These are phyloP conservation scores for Coniella vitis DNA, from an alignment of 2,329 filamentous ascomycete species.

Conservation along the genomic window DNA sequence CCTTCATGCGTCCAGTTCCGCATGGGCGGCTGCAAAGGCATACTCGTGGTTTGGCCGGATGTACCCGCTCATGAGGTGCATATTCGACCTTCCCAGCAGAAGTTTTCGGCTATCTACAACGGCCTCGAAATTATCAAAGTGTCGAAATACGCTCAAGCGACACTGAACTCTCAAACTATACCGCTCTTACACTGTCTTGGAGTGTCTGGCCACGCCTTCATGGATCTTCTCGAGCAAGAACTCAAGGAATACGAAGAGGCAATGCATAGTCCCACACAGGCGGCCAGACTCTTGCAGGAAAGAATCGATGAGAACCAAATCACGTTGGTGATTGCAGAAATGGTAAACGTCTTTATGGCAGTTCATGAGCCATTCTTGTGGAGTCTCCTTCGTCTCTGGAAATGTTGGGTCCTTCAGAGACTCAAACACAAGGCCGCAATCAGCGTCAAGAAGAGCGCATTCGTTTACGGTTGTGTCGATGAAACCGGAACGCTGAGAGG, in stretches of 20 bases:
- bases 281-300: constrained; percentile 60
- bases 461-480: constrained; percentile 82
- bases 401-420: constrained; percentile 79
- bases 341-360: constrained; percentile 74
- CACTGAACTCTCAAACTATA: constrained; percentile 86
- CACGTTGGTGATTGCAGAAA: constrained; percentile 64
- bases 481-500: constrained; percentile 73
- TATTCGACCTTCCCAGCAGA: constrained; percentile 78
- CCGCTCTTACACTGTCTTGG: constrained; percentile 74
- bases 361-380: constrained; percentile 71
- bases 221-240: constrained; percentile 59
- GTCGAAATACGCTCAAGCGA: constrained; percentile 69
- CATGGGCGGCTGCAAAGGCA: constrained; percentile 85
- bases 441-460: constrained; percentile 73
- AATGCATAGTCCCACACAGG: constrained; percentile 57
- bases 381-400: constrained; percentile 76
- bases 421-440: constrained; percentile 92
- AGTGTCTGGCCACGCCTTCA: constrained; percentile 60
- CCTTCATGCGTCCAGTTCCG: constrained; percentile 90
- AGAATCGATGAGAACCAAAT: constrained; percentile 82
- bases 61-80: constrained; percentile 62
- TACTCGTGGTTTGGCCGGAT: constrained; percentile 69
- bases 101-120: constrained; percentile 67
- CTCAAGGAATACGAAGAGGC: constrained; percentile 62
- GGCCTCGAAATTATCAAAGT: constrained; percentile 80